Percentiles rank a stretch among this genome's conserved stretches.
Conservation (phyloP, 805 yeast genomes). For the Starmerella stellata region DNA sequence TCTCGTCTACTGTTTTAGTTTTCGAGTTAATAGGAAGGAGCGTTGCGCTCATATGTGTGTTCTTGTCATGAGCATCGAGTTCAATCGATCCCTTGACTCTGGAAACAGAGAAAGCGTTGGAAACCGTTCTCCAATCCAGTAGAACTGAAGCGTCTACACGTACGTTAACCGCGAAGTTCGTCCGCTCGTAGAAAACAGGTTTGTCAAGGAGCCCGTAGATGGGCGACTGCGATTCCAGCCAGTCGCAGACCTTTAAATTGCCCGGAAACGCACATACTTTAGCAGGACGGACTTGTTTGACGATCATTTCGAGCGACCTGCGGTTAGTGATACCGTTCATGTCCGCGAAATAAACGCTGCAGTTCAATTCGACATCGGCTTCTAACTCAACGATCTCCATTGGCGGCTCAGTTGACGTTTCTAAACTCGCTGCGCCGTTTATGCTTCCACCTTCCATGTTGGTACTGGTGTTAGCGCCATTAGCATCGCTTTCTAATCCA, state of each 20-base stretch:
- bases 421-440: slow-evolving; percentile 5
- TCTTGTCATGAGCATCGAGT: slow-evolving; percentile 8
- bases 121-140: slow-evolving; percentile 67
- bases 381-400: slow-evolving; percentile 12
- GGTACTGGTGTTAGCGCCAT: background rate
- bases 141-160: slow-evolving; percentile 48
- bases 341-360: slow-evolving; percentile 62
- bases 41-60: slow-evolving; percentile 5
- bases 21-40: slow-evolving; percentile 1
- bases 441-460: too few relatives aligned
- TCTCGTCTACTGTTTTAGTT: background rate
- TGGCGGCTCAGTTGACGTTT: slow-evolving; percentile 15
- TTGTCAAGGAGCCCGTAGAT: slow-evolving; percentile 7
- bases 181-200: slow-evolving; percentile 7
- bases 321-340: slow-evolving; percentile 69
- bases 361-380: slow-evolving; percentile 38
- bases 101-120: slow-evolving; percentile 66
- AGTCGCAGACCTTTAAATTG: slow-evolving; percentile 11
- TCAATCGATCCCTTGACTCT: slow-evolving; percentile 49
- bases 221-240: slow-evolving; percentile 1
- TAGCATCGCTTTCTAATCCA: too few relatives aligned
- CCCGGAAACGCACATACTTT: slow-evolving; percentile 42
- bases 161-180: slow-evolving; percentile 23
- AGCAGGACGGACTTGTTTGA: slow-evolving; percentile 63
- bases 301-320: slow-evolving; percentile 59